These are phyloP conservation scores for Cyberlindnera suaveolens DNA, from an alignment of 805 yeast species.

Conservation along the genomic window DNA sequence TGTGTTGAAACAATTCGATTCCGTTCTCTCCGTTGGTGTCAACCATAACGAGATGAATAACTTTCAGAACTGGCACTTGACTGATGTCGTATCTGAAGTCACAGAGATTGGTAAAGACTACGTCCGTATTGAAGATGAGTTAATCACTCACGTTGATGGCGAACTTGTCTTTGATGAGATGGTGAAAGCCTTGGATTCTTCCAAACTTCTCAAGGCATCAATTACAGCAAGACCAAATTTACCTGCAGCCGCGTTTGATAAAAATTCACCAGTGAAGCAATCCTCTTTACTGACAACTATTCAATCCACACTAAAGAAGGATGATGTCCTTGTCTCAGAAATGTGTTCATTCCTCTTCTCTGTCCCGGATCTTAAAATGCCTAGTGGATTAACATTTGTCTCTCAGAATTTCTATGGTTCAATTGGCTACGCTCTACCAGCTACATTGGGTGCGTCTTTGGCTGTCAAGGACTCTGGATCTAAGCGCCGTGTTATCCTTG, in stretches of 20 bases:
- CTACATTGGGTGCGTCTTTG: constrained; percentile 55
- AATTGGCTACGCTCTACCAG: constrained; percentile 60
- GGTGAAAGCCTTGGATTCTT: constrained; percentile 6
- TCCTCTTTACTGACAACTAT: constrained; percentile 44
- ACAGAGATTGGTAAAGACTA: constrained; percentile 22
- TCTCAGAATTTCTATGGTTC: constrained; percentile 65
- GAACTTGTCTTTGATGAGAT: constrained; percentile 14
- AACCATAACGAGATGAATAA: constrained; percentile 53
- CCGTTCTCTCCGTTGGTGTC: constrained; percentile 64
- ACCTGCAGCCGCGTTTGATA: constrained; percentile 3
- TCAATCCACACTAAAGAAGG: constrained; percentile 44
- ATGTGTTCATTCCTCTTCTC: constrained; percentile 66
- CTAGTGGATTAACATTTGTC: constrained; percentile 43
- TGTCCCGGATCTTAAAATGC: constrained; percentile 49
- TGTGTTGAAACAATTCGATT: constrained; percentile 49
- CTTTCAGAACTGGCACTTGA: constrained; percentile 5
- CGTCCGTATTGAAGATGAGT: constrained; percentile 14
- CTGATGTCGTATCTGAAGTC: constrained; percentile 13
- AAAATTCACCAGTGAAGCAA: constrained; percentile 8
- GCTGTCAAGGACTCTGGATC: constrained; percentile 41
- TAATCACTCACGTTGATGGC: constrained; percentile 13
- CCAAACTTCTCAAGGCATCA: constrained; percentile 7
- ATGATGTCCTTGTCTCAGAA: constrained; percentile 55
- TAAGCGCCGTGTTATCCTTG: constrained; percentile 41
- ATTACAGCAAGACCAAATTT: constrained; percentile 1